A percentile compares a stretch with the other conserved stretches of the same genome.
Conservation (phyloP, 768 basidiomycete species). For the Xerocomus spinulosus region DNA sequence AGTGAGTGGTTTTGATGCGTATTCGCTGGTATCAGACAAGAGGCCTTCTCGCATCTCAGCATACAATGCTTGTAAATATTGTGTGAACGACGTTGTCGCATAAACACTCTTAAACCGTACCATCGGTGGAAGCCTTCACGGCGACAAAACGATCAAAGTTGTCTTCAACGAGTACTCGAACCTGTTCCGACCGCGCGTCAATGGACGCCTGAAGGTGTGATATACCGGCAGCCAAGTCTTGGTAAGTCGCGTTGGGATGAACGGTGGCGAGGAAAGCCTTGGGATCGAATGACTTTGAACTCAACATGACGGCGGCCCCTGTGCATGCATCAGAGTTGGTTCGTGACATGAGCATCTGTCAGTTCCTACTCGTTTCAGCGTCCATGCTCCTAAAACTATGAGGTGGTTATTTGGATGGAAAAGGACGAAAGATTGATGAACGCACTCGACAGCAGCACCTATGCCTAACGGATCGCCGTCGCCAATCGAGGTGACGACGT, state of each 20-base stretch:
- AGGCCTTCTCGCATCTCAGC: constrained; percentile 92
- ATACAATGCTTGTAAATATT: constrained; percentile 65
- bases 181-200: constrained; percentile 90
- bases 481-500: constrained; percentile 54
- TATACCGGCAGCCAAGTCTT: constrained; percentile 81
- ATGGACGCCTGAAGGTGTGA: constrained; percentile 70
- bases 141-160: constrained; percentile 98
- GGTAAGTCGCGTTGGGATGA: constrained; percentile 93
- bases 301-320: constrained; percentile 81
- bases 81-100: constrained; percentile 1
- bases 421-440: background rate
- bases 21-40: constrained; percentile 69
- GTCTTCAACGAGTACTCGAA: constrained; percentile 91
- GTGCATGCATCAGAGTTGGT: constrained; percentile 7
- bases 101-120: constrained; percentile 39
- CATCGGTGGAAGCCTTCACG: constrained; percentile 95
- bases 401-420: constrained; percentile 1
- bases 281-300: constrained; percentile 94
- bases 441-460: constrained; percentile 58
- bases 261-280: constrained; percentile 87
- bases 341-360: constrained; percentile 5
- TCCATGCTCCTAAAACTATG: constrained; percentile 63
- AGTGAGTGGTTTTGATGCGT: constrained; percentile 74
- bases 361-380: constrained; percentile 61
- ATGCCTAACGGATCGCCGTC: constrained; percentile 80